Base-by-base conservation (phyloP, 148 eudicot species). In the Rhododendron vialii region DNA sequence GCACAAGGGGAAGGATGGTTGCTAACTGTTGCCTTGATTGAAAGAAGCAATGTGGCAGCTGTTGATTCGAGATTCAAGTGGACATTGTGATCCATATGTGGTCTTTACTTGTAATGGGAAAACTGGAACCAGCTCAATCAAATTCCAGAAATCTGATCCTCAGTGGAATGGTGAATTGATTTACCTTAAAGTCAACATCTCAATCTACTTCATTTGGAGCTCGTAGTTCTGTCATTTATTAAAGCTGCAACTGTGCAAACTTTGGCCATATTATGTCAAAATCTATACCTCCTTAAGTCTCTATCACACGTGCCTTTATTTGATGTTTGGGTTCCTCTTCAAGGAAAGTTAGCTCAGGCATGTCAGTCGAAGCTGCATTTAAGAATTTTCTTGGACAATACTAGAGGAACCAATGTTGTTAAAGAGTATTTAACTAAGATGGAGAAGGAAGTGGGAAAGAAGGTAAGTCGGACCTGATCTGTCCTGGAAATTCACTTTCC, bases 1-100 rank as follows among this genome's bases (percentile, higher is more conserved):
- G 98, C 98, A 86, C 92, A 87, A 87, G 99, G 99, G 24, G 94
- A 97, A 89, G 99, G 99, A 78, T 97, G 99, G 99, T 88, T 97
- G 90, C 93, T 97, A 55, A 97, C 99, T 67, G 92, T 97, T 92
- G 99, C 98, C 87, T 92, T 97, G 89, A 91, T 97, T 86, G 98
- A 95, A 91, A 98, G 98, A 92, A 93, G 91, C 91, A 93, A 90
- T 91, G 92, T 97, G 82, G 95, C 98, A 75, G 95, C 98, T 78
- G 96, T 97, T 76, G n/a, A 36, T 36, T 36, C 38, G 3, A 36
- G 99, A 97, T 85, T 85, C 98, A 26, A 94, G 90, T 88, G 96
- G 99, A 80, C 91, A 92, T 71, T 94, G 95, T 81, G 99, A 97
- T 91, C 98, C 99, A 22, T 97, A 95, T 88, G 98, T 95, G 59